Evolutionary conservation across 768 basidiomycete species (phyloP), one percentile per base, ranked within the genome.

Genomic region (Suillus placidus): DNA sequence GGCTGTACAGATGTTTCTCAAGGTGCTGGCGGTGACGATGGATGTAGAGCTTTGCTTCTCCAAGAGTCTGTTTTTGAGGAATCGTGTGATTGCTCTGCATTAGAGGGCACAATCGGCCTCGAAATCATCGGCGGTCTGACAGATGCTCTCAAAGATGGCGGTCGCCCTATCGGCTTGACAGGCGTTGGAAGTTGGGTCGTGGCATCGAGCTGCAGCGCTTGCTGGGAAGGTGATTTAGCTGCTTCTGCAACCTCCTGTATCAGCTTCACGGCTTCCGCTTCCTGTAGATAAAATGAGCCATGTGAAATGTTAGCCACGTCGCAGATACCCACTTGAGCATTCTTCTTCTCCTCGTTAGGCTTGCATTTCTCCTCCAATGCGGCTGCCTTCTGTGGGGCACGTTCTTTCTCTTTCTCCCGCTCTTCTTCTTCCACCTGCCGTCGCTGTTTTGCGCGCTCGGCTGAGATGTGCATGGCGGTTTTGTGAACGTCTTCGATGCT

Each of bases 351-450:
- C 35, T 66, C 69, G 6, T 51, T 35, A 6, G 78, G 79, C 67
- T 85, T 87, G 73, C 90, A 85, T 72, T 81, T 87, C 63, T 83
- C 89, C 77, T 92, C 91, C 30, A 93, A 74, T 73, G 92, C 91
- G 12, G 82, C 84, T 34, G 92, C 94, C 76, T 95, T 97, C 77
- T 80, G 85, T 67, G 85, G 83, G 16, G 94, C 95, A 18, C 94
- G 83, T 70, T 95, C 93, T 69, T 87, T 86, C 75, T 90, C 89
- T 56, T 86, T 89, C 72, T 93, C 88, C 18, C 94, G 84, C 69
- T 92, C 89, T 67, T 88, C 90, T 73, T 96, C 95, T 70, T 95
- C 94, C 60, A 90, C 84, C 71, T 92, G 89, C 55, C 93, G 81
- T 62, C 94, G 82, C 67, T 90, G 85, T 71, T 87, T 89, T 7